These are phyloP conservation scores for Pythium rishiriense DNA, from an alignment of 352 stramenopile genomes.

Conservation along the genomic window DNA sequence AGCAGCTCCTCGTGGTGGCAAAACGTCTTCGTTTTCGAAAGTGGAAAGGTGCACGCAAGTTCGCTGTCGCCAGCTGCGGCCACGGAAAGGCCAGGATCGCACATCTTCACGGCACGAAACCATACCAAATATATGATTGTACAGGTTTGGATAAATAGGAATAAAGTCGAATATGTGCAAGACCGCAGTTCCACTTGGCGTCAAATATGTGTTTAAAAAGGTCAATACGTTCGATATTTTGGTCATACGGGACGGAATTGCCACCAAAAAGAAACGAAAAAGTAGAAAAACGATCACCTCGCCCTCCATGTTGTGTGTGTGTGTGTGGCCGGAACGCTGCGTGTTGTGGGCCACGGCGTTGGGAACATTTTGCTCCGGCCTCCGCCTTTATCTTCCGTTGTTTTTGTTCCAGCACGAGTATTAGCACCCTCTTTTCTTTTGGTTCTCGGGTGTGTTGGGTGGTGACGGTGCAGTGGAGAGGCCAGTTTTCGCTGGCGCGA, in stretches of 20 bases:
- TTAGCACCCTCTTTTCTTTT: not conserved
- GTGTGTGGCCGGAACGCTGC: not conserved
- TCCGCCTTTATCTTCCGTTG: conserved; percentile 10
- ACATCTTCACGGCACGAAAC: not conserved
- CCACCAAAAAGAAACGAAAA: not conserved
- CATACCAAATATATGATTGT: conserved; percentile 7
- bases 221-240: conserved; percentile 9
- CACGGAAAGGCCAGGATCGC: conserved; percentile 8
- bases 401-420: not conserved
- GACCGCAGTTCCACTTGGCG: not conserved
- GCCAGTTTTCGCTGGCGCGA: conserved; percentile 6
- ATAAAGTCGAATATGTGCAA: too few relatives aligned
- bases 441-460: conserved; percentile 9
- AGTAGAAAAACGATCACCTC: not conserved
- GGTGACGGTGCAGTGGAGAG: conserved; percentile 1
- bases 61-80: conserved; percentile 21
- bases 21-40: conserved; percentile 15
- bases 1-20: conserved; percentile 7
- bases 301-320: not conserved
- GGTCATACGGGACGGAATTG: not conserved
- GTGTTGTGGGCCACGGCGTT: not conserved
- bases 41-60: conserved; percentile 26
- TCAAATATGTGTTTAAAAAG: not conserved
- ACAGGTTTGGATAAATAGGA: not conserved
- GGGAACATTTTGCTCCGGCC: not conserved